Base-by-base conservation (phyloP, 202 grass and related monocot genomes). In the Dendrocalamus latiflorus region DNA sequence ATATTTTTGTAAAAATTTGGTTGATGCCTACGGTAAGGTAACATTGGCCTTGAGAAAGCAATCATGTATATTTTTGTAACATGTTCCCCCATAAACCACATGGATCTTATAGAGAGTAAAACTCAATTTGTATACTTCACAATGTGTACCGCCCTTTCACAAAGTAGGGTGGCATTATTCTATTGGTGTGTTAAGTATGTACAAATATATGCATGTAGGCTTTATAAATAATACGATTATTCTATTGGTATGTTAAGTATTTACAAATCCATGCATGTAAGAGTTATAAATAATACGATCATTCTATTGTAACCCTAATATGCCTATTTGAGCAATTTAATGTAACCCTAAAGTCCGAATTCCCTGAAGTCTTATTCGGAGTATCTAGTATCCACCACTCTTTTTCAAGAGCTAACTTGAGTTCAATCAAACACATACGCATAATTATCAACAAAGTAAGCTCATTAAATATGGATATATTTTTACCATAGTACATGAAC, bases 101-200 rank as follows among this genome's bases (percentile, higher is more conserved):
- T 28, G 44, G 38, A 72, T 57, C n/a, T 26, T 70, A 20, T 20
- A 60, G 42, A 70, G 41, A 79, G 51, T 72, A 68, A 30, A 86
- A 69, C 0, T 60, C 62, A 39, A 71, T 25, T 49, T 17, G 15
- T 43, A 21, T 69, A 50, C 60, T 41, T 64, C 50, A 67, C 6
- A 98, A 72, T 68, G 90, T 30, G 1, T 86, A 86, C 75, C 85
- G 91, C 22, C 96, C 96, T 0, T 98, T 98, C 74, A 98, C 96
- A 1, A 98, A 94, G 66, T 77, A 95, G 41, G 93, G 91, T 0
- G 93, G 93, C 3, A 59, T 70, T 81, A 69, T 48, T 76, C 49
- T 81, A 60, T 34, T 69, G 39, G 54, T 51, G 41, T 74, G 30
- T 67, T 65, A 60, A 33, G 10, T 76, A 84, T 36, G 55, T 59